Conservation (phyloP, 139 green algal species). For the Chlorella sp. region DNA sequence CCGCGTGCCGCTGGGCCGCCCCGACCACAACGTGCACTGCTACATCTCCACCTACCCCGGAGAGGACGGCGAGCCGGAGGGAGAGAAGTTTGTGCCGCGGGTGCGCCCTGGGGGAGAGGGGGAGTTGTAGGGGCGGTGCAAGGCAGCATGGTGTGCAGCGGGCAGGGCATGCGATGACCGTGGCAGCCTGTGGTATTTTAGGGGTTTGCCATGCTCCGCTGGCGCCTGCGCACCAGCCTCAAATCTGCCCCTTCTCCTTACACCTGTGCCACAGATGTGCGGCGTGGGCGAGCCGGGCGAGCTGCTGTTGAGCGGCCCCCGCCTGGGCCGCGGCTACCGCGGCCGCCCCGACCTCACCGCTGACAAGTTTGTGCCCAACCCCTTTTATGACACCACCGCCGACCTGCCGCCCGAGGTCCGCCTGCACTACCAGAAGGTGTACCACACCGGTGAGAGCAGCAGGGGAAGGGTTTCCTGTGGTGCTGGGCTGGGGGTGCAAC, state of each 20-base stretch:
- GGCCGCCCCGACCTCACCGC: slow-evolving; percentile 41
- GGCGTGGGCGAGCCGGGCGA: slow-evolving; percentile 54
- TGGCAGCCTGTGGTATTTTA: too few relatives aligned
- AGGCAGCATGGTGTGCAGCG: too few relatives aligned
- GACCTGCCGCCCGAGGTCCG: neutral
- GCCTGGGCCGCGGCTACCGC: slow-evolving; percentile 54
- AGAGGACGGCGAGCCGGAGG: slow-evolving; percentile 13
- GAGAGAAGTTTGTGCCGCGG: neutral
- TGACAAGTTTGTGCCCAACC: slow-evolving; percentile 58
- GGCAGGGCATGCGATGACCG: too few relatives aligned
- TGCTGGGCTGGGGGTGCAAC: neutral
- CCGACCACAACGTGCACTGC: slow-evolving; percentile 51
- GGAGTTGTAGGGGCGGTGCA: too few relatives aligned
- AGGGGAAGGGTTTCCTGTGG: neutral
- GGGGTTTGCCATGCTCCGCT: too few relatives aligned
- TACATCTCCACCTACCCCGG: slow-evolving; percentile 41
- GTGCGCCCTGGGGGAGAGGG: neutral
- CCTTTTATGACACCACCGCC: slow-evolving; percentile 28
- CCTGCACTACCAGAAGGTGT: slow-evolving; percentile 43
- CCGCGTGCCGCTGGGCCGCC: slow-evolving; percentile 41
- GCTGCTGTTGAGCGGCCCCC: slow-evolving; percentile 53
- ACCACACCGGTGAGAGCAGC: slow-evolving; percentile 19
- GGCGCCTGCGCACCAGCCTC: too few relatives aligned
- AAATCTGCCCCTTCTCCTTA: too few relatives aligned
- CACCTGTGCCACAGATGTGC: slow-evolving; percentile 9